Evolutionary conservation across 805 yeast species (phyloP).

Genomic region (Ogataea philodendri): DNA sequence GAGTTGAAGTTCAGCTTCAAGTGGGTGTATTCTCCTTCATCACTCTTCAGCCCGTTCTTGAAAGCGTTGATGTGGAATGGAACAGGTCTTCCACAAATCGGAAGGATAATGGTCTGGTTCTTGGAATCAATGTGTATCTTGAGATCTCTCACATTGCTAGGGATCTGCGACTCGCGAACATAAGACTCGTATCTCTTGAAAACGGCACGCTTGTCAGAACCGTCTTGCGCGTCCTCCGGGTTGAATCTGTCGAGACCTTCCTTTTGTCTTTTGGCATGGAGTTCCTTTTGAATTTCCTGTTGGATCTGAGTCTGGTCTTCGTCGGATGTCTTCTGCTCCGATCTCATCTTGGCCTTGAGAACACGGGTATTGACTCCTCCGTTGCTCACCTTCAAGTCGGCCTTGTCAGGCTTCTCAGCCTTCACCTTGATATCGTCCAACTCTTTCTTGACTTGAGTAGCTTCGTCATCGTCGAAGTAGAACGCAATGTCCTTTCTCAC

Average conservation of each 20-base stretch:
- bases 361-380: conserved; percentile 56
- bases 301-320: conserved; percentile 79
- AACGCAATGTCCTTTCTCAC: conserved; percentile 74
- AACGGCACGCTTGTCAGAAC: conserved; percentile 61
- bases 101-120: conserved; percentile 84
- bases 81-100: conserved; percentile 93
- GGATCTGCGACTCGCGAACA: conserved; percentile 89
- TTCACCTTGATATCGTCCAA: conserved; percentile 23
- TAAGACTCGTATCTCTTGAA: conserved; percentile 94
- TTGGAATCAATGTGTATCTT: conserved; percentile 84
- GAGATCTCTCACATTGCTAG: conserved; percentile 76
- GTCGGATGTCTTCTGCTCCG: conserved; percentile 68
- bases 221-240: conserved; percentile 70
- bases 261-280: conserved; percentile 81
- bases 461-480: conserved; percentile 73
- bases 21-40: conserved; percentile 93
- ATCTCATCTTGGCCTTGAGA: conserved; percentile 73
- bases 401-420: conserved; percentile 11
- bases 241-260: conserved; percentile 82
- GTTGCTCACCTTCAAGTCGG: conserved; percentile 25
- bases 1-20: conserved; percentile 88
- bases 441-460: conserved; percentile 40
- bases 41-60: conserved; percentile 91
- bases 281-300: conserved; percentile 74
- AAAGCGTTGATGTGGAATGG: conserved; percentile 95